Evolutionary conservation across 164 flowering plant species (phyloP), one percentile per base, ranked within the genome.

Genomic region (Protea cynaroides): DNA sequence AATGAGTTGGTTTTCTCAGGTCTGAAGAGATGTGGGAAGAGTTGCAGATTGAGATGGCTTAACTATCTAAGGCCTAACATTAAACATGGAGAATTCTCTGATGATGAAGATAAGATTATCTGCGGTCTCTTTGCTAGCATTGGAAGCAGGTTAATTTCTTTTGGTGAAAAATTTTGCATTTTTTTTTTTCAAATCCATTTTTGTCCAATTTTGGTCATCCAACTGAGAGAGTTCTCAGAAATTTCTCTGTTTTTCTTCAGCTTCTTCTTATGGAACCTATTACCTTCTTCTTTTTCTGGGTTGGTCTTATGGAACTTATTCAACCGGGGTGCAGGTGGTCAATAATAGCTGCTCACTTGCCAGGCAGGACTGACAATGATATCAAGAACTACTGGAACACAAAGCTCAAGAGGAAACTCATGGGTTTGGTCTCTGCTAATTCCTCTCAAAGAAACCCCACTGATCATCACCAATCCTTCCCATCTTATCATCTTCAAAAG

Each of bases 301-400:
- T 29, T 29, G 2, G 34, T 29, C 34, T 29, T 29, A 29, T 29
- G 34, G 34, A 29, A 29, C 34, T 29, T 29, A 29, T 29, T 29
- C 34, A 3, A 29, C 66, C 17, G 22, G 43, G 62, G 46, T 77
- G 74, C 72, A 85, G 90, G 79, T 85, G 94, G 94, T 85, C 94
- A 73, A 81, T 88, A 44, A 88, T 88, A 69, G 91, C 96, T 25
- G 80, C 86, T 50, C 91, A 86, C 63, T 67, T 88, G 66, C 89
- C 86, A 40, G 89, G 89, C 12, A 80, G 92, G 73, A 89, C 92
- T 11, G 96, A 89, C 63, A 89, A 85, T 72, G 88, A 86, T 74
- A 86, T 89, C 69, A 89, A 88, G 81, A 88, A 88, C 79, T 81
- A 86, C 72, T 86, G 92, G 92, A 86, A 86, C 82, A 86, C 92